Percentiles rank a stretch among this genome's conserved stretches.
Conservation (phyloP, 2,329 filamentous ascomycete genomes). For the Aspergillus sp. region DNA sequence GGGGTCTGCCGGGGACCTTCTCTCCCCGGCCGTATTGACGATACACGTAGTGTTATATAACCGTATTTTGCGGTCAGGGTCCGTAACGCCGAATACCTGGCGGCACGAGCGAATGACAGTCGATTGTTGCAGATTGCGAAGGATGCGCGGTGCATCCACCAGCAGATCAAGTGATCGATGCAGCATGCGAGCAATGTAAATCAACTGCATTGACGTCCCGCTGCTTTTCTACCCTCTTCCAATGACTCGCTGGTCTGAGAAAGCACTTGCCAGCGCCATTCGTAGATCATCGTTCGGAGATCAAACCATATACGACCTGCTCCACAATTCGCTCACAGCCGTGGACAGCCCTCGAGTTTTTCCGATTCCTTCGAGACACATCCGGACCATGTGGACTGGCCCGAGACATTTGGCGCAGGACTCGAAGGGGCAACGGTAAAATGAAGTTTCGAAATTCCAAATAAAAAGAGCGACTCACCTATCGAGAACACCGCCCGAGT, state of each 20-base stretch:
- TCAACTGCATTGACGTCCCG: slow-evolving; percentile 34
- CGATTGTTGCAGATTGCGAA: slow-evolving; percentile 16
- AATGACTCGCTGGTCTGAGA: slow-evolving; percentile 27
- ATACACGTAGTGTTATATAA: slow-evolving; percentile 36
- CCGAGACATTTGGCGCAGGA: slow-evolving; percentile 4
- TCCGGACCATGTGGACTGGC: slow-evolving; percentile 9
- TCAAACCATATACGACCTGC: slow-evolving; percentile 31
- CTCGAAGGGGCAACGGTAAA: neutral
- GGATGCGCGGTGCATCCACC: slow-evolving; percentile 36
- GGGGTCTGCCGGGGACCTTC: slow-evolving; percentile 19
- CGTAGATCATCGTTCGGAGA: slow-evolving; percentile 40
- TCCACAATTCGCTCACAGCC: slow-evolving; percentile 32
- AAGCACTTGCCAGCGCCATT: slow-evolving; percentile 30
- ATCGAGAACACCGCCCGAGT: slow-evolving; percentile 78
- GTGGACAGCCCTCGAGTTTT: slow-evolving; percentile 13
- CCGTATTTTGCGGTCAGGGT: slow-evolving; percentile 32
- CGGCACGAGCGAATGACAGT: slow-evolving; percentile 23
- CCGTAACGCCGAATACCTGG: slow-evolving; percentile 24
- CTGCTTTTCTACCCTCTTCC: slow-evolving; percentile 22
- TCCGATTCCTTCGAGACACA: slow-evolving; percentile 12
- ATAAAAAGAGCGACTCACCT: slow-evolving; percentile 68
- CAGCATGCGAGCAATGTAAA: slow-evolving; percentile 57
- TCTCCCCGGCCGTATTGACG: slow-evolving; percentile 29
- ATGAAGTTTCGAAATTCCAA: slow-evolving; percentile 20
- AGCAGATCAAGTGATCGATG: slow-evolving; percentile 64